Evolutionary conservation across 2,329 filamentous ascomycete genomes (phyloP).

Genomic region (Hypoxylon sp.): DNA sequence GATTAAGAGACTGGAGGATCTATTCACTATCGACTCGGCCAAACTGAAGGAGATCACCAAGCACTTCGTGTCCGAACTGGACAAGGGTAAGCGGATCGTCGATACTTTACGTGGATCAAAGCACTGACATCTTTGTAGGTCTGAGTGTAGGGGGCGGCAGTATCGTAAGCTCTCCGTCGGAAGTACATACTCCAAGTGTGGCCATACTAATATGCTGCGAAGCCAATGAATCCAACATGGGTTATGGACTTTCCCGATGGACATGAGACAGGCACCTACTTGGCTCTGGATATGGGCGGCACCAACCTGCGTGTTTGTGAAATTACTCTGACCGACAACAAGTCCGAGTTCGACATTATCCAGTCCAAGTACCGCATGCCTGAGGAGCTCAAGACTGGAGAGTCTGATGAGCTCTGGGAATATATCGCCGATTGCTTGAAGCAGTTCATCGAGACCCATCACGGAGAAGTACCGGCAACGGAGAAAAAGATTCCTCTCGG

Average conservation of each 20-base stretch:
- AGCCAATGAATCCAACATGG: constrained; percentile 99
- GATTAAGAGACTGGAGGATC: constrained; percentile 82
- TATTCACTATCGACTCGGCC: constrained; percentile 78
- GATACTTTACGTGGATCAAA: constrained; percentile 22
- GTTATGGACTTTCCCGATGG: constrained; percentile 90
- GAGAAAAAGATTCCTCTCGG: constrained; percentile 75
- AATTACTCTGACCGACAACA: constrained; percentile 85
- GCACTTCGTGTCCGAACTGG: constrained; percentile 88
- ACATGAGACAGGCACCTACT: constrained; percentile 83
- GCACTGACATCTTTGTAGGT: constrained; percentile 57
- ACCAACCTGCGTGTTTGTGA: constrained; percentile 96
- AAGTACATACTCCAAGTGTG: not conserved
- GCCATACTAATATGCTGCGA: constrained; percentile 20
- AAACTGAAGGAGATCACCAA: constrained; percentile 91
- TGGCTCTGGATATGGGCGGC: constrained; percentile 94
- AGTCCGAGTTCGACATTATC: constrained; percentile 91
- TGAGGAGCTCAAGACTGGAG: constrained; percentile 86
- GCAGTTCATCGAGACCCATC: constrained; percentile 88
- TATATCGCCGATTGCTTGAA: constrained; percentile 93
- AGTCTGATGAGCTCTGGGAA: constrained; percentile 87
- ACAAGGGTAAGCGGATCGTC: constrained; percentile 68
- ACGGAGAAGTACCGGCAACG: constrained; percentile 69
- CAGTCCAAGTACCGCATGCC: constrained; percentile 97
- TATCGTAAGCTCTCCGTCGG: constrained; percentile 71
- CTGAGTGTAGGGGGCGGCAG: constrained; percentile 87